Evolutionary conservation across 2,329 filamentous ascomycete genomes (phyloP), one percentile per base, ranked within the genome.

Genomic region (Fusarium foetens): DNA sequence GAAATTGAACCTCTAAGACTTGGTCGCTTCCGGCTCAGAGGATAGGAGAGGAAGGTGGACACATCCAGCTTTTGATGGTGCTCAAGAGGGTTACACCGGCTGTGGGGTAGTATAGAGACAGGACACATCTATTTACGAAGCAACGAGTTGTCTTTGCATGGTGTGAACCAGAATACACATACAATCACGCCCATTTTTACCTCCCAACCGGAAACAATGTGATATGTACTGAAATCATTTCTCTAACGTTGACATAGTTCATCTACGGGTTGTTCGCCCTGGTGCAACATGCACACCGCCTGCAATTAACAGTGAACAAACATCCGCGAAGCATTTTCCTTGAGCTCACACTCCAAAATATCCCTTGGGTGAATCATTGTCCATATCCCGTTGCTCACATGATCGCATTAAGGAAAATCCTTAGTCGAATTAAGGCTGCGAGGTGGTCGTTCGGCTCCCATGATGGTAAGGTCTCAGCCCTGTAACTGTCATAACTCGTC

Each of bases 1-100:
- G 35, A 72, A 72, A 55, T 49, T 54, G 23, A 38, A 66, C 36
- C 70, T 71, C 38, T 76, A 78, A 27, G 21, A 38, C n/a, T 23
- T 14, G 38, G 25, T 36, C 31, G 6, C 21, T 8, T 36, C 17
- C 19, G 14, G 25, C 38, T 46, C 17, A 25, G 10, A 21, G 54
- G 31, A 25, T n/a, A 27, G 14, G 49, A n/a, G 23, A 39, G 19
- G 35, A n/a, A 27, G 23, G 13, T 27, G 6, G 23, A 27, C 14
- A 39, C 17, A 27, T 31, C n/a, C 10, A 39, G 33, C 23, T 52
- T 21, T 38, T 38, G 19, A 36, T 21, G 10, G 13, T 21, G 49
- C 49, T 35, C 53, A 31, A 48, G 23, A 31, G n/a, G n/a, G 6
- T 13, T 42, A 31, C 36, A 14, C n/a, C 16, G 14, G 14, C 13